A percentile compares a stretch with the other conserved stretches of the same genome.
phyloP scores from a whole-genome alignment of 352 stramenopile species.

The Globisporangium parvum region DNA sequence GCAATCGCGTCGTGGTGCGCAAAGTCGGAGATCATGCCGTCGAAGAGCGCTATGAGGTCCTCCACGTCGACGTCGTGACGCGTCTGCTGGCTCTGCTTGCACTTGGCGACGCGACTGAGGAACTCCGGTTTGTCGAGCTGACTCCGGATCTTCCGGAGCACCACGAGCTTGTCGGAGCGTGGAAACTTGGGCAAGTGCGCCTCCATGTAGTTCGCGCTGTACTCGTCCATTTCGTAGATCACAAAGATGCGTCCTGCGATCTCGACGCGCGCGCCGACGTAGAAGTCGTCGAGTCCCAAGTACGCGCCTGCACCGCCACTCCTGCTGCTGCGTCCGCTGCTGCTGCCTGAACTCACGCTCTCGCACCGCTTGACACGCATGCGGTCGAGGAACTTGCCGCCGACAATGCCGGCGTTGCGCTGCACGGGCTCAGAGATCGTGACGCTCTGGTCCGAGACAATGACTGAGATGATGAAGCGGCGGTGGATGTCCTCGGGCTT shows the following conservation, averaged over 20 bases:
- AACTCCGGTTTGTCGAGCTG: conserved; percentile 29
- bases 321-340: conserved; percentile 4
- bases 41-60: conserved; percentile 42
- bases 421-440: conserved; percentile 71
- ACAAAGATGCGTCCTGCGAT: conserved; percentile 64
- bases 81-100: conserved; percentile 23
- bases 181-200: conserved; percentile 49
- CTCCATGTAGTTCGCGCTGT: conserved; percentile 83
- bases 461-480: conserved; percentile 73
- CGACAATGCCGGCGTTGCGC: conserved; percentile 68
- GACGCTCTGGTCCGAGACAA: conserved; percentile 72
- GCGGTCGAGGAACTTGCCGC: conserved; percentile 72
- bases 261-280: conserved; percentile 54
- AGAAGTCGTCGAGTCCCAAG: conserved; percentile 67
- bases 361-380: conserved; percentile 55
- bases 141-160: conserved; percentile 51
- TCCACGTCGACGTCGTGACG: conserved; percentile 33
- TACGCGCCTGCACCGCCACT: conserved; percentile 33
- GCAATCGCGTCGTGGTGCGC: conserved; percentile 60
- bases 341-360: conserved; percentile 4
- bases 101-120: conserved; percentile 20
- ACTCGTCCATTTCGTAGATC: conserved; percentile 82
- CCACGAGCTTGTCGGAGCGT: conserved; percentile 53
- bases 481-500: conserved; percentile 62
- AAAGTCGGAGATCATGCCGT: conserved; percentile 38